phyloP scores from a whole-genome alignment of 73 alveolate species.

The Paramecium tetraurelia region DNA sequence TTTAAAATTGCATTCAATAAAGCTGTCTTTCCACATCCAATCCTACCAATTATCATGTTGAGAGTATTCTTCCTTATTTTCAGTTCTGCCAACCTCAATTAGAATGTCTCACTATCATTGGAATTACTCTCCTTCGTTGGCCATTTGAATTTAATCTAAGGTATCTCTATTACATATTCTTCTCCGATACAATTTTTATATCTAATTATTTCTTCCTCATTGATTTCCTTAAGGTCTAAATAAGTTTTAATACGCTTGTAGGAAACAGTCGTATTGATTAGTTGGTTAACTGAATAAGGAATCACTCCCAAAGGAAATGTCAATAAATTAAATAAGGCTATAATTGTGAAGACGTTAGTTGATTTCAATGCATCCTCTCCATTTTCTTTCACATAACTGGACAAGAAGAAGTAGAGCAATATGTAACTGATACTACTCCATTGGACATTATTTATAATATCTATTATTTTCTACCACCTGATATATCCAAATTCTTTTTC shows the following conservation, averaged over 20 bases:
- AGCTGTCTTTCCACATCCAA: constrained; percentile 61
- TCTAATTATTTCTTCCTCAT: constrained; percentile 14
- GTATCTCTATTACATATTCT: constrained; percentile 22
- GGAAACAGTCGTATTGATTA: constrained; percentile 51
- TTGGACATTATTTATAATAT: constrained; percentile 28
- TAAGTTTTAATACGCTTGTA: constrained; percentile 37
- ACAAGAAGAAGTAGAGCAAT: constrained; percentile 40
- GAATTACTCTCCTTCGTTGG: constrained; percentile 9
- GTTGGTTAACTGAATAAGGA: constrained; percentile 33
- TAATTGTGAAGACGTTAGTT: constrained; percentile 50
- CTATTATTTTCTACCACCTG: neutral
- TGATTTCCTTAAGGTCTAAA: constrained; percentile 45
- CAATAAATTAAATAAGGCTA: constrained; percentile 51
- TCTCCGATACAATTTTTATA: neutral
- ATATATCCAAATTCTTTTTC: constrained; percentile 11
- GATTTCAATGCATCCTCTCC: constrained; percentile 32
- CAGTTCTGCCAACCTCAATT: neutral
- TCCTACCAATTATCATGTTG: constrained; percentile 50
- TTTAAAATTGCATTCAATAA: constrained; percentile 55
- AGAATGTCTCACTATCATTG: neutral
- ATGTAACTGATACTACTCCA: constrained; percentile 52
- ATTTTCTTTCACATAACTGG: neutral
- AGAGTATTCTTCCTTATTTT: constrained; percentile 12
- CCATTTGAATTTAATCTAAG: constrained; percentile 44
- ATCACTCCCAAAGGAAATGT: constrained; percentile 52